Base-by-base conservation (phyloP, 495 filamentous ascomycete species). In the Podospora pseudopauciseta region DNA sequence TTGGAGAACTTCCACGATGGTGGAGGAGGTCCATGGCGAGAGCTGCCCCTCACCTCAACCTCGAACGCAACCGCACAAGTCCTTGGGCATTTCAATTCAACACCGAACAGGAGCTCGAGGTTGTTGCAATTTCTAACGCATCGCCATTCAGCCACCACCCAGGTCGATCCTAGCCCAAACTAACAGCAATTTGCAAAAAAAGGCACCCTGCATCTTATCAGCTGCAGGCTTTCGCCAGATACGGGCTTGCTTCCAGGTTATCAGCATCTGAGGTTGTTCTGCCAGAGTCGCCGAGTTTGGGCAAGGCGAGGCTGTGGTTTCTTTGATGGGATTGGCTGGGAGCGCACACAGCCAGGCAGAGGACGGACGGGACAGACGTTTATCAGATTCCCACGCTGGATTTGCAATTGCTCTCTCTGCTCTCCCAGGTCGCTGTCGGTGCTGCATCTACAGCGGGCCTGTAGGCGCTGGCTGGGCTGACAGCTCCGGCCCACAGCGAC, bases 401-500 rank as follows among this genome's bases (percentile, higher is more conserved):
- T 23, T 23, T 23, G 23, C 23, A 23, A 23, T 23, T 39, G 34
- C 34, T 39, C 34, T 39, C 34, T 39, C 34, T 39, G 6, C 34
- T 11, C 6, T 39, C 34, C 23, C 23, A 23, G 23, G 23, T 23
- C 23, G 23, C 23, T 23, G 23, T 23, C 23, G 23, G 23, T 23
- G 23, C 23, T 23, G 23, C 1, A 4, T 32, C 30, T 49, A 49
- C 39, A 49, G 39, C 15, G 39, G 39, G 3, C 39, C 13, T 49
- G 6, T 49, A 49, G 39, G n/a, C 18, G 7, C 18, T 58, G 4
- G 16, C 55, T 58, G 55, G 55, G 55, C 55, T 58, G 55, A 58
- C 55, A 58, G 55, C 55, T 20, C n/a, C 13, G n/a, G 55, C 5
- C 54, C 54, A 59, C 62, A 64, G 26, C 58, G 28, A 49, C 62